These are phyloP conservation scores for Dioszegia crocea DNA, from an alignment of 768 basidiomycete species.

Conservation along the genomic window DNA sequence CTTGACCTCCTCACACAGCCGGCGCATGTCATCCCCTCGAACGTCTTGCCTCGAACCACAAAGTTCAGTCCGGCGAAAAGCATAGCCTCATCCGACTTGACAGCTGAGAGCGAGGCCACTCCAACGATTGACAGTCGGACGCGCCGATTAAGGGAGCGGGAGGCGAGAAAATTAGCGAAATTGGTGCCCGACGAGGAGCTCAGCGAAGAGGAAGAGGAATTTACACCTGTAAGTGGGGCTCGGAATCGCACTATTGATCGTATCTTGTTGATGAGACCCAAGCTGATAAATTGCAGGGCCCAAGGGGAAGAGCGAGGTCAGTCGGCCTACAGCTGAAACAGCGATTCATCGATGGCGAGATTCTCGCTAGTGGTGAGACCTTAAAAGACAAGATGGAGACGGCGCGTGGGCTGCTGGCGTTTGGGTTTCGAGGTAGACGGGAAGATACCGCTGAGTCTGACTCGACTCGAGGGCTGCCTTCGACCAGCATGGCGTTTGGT, in stretches of 20 bases:
- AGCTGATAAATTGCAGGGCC: background rate
- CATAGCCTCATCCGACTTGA: background rate
- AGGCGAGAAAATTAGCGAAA: background rate
- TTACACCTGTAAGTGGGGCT: background rate
- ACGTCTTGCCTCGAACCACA: background rate
- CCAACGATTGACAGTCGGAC: background rate
- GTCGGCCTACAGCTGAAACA: background rate
- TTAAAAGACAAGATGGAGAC: background rate
- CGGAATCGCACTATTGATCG: background rate
- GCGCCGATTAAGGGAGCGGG: background rate
- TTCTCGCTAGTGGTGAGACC: background rate
- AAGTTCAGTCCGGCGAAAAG: background rate
- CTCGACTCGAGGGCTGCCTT: background rate
- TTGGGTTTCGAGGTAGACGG: background rate
- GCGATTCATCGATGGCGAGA: background rate
- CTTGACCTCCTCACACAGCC: background rate
- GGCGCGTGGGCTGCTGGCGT: background rate
- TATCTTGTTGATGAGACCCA: background rate
- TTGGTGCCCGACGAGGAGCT: background rate
- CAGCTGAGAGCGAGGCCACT: slow-evolving; percentile 5
- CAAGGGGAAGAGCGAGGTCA: background rate
- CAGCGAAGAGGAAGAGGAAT: background rate
- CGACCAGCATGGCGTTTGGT: background rate
- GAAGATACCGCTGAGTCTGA: background rate
- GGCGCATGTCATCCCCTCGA: background rate